These are phyloP conservation scores for Plantago rigida DNA, from an alignment of 305 asterid genomes.

Conservation along the genomic window DNA sequence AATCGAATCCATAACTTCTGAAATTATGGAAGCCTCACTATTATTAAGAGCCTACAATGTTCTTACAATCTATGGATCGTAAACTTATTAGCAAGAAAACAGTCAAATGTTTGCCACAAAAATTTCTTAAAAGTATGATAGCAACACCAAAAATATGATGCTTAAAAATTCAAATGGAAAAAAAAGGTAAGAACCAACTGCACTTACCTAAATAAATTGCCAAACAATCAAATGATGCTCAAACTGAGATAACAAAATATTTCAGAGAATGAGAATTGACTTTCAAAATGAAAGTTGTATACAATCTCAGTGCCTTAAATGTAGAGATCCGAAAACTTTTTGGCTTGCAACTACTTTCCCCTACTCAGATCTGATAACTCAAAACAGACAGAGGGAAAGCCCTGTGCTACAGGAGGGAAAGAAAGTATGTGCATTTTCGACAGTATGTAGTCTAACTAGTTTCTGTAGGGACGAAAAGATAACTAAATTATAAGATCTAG, in stretches of 20 bases:
- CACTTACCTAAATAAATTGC: too few relatives aligned
- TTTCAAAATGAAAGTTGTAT: conserved; percentile 2
- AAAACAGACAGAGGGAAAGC: not conserved
- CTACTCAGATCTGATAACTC: not conserved
- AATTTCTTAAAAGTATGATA: too few relatives aligned
- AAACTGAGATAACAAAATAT: not conserved
- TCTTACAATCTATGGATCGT: too few relatives aligned
- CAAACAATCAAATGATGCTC: too few relatives aligned
- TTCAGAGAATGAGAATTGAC: not conserved
- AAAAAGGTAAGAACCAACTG: too few relatives aligned
- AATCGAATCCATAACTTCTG: too few relatives aligned
- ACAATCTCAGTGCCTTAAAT: not conserved
- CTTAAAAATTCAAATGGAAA: too few relatives aligned
- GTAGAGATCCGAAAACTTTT: not conserved
- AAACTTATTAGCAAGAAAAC: too few relatives aligned
- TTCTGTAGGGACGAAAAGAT: conserved; percentile 5
- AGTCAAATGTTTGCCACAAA: too few relatives aligned
- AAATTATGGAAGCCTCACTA: too few relatives aligned
- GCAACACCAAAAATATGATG: too few relatives aligned
- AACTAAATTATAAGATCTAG: conserved; percentile 17
- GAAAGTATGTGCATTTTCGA: not conserved
- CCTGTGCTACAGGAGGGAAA: not conserved
- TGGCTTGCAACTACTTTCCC: not conserved
- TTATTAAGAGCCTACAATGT: too few relatives aligned
- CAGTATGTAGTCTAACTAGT: conserved; percentile 16